Evolutionary conservation across 441 rosid species (phyloP).

Genomic region (Dalechampia spathulata): DNA sequence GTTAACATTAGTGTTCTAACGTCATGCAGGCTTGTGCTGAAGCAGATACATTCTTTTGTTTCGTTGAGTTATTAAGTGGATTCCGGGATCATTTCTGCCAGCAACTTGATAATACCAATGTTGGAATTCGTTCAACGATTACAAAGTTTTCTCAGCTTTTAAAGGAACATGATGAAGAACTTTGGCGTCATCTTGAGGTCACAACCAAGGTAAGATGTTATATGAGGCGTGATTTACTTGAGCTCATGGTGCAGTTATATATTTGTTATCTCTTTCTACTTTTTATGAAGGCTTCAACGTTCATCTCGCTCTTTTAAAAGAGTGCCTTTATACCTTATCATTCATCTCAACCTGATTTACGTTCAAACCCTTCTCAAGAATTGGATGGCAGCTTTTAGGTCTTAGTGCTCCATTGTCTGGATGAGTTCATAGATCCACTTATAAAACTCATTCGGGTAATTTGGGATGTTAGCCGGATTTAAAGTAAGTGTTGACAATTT

Average conservation of each 20-base stretch:
- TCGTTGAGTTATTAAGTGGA: constrained; percentile 86
- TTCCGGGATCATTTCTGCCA: constrained; percentile 96
- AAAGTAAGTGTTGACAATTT: too few species aligned
- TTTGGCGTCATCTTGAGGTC: constrained; percentile 99
- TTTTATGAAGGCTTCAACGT: background rate
- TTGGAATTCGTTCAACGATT: constrained; percentile 89
- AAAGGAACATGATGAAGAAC: constrained; percentile 95
- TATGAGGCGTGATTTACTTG: background rate
- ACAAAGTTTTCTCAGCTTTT: constrained; percentile 76
- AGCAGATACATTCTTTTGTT: constrained; percentile 94
- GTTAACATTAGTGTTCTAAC: too few species aligned
- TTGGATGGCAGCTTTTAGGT: too few species aligned
- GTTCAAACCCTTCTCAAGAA: background rate
- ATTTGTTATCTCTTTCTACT: background rate
- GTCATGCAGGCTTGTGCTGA: constrained; percentile 72
- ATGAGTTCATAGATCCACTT: background rate
- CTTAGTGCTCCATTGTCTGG: too few species aligned
- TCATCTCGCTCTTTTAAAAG: background rate
- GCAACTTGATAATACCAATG: constrained; percentile 95
- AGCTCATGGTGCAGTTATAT: background rate
- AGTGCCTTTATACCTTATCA: too few species aligned
- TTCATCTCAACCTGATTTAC: too few species aligned
- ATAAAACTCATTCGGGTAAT: background rate
- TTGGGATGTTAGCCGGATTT: background rate
- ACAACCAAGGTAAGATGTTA: constrained; percentile 71